Base-by-base conservation (phyloP, 2,329 filamentous ascomycete genomes). In the Claviceps sp. region DNA sequence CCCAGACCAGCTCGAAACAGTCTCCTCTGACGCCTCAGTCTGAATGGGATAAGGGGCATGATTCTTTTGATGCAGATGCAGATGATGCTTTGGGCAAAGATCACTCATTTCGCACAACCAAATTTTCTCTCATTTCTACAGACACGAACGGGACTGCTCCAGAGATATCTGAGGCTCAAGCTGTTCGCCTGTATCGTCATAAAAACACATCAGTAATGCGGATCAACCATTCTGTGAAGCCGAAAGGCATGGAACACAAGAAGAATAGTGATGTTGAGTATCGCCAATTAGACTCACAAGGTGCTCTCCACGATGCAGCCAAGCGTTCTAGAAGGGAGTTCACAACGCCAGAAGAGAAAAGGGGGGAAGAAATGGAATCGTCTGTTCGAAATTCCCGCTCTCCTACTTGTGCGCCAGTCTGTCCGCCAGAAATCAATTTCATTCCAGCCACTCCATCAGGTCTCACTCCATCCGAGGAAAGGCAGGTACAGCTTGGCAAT, bases 171-270 rank as follows among this genome's bases (percentile, higher is more conserved):
- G 79, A 84, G 65, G 80, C 80, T 37, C 66, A 77, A 60, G 78
- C 77, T 40, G 73, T 84, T 51, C 79, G 73, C 54, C 79, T 84
- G 58, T 82, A 76, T 56, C 73, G 77, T 20, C 80, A 84, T 56
- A 79, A 83, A 58, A 83, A 83, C 57, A 80, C 75, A 47, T 84
- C 80, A 4, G 66, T 84, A 11, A 62, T 82, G 43, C 72, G 83
- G 64, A 76, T 83, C 34, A 68, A 81, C 56, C 75, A 81, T 59
- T 73, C 74, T 9, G 69, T 67, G 43, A 75, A 71, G 60, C 73
- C 71, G 23, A 75, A 73, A 0, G 73, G 76, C 52, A 66, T 64
- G 45, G 69, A 71, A 20, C 70, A 71, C 45, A 58, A 63, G 3
- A 57, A 60, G 17, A 60, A 58, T 36, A 59, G 54, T 47, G 60